These are phyloP conservation scores for Suillus tomentosus DNA, from an alignment of 768 basidiomycete species.

Conservation along the genomic window DNA sequence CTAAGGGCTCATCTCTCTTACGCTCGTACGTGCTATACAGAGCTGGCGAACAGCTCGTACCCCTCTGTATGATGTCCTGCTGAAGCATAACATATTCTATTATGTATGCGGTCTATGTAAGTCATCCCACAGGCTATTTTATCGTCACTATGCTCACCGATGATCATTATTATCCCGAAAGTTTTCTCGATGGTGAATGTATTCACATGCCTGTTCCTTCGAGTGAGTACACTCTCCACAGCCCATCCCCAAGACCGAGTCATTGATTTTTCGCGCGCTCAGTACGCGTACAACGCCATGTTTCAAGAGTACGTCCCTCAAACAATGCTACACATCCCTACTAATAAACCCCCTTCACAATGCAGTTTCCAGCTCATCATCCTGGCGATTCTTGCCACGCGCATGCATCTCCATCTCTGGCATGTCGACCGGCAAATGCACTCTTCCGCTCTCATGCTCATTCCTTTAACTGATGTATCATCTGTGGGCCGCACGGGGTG, in stretches of 20 bases:
- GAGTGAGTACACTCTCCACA: background rate
- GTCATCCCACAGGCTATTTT: background rate
- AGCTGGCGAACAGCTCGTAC: background rate
- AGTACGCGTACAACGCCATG: background rate
- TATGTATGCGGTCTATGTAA: slow-evolving; percentile 5
- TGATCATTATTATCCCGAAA: background rate
- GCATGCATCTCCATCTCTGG: slow-evolving; percentile 13
- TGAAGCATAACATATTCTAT: slow-evolving; percentile 3
- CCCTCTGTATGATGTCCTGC: background rate
- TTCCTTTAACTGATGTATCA: background rate
- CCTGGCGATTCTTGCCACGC: slow-evolving; percentile 9
- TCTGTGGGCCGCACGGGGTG: background rate
- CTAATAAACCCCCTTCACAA: background rate
- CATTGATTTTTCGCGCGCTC: background rate
- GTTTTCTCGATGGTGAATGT: background rate
- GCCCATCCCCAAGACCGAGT: background rate
- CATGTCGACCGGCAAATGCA: background rate
- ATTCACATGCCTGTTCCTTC: background rate
- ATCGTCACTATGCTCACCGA: background rate
- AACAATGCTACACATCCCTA: background rate
- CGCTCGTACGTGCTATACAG: background rate
- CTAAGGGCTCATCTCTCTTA: background rate
- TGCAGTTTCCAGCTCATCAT: slow-evolving; percentile 8
- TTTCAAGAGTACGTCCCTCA: background rate
- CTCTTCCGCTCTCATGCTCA: background rate